A percentile compares a stretch with the other conserved stretches of the same genome.
Conservation (phyloP, 1,139 yeast species). For the Candida sojae region DNA sequence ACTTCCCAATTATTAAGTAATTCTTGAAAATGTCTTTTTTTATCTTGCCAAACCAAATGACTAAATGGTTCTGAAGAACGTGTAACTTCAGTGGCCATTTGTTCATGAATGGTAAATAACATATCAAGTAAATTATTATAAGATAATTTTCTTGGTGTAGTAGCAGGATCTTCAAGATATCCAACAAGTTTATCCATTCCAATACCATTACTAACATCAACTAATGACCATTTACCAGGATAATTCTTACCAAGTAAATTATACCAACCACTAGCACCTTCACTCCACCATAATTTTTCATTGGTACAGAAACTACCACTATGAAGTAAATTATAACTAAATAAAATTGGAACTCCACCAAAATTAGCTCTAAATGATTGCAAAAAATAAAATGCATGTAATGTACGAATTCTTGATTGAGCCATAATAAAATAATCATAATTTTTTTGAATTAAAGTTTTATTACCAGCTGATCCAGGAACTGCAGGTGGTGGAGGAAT, state of each 20-base stretch:
- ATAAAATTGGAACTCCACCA: constrained; percentile 62
- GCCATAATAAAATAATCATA: constrained; percentile 77
- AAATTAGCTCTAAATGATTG: constrained; percentile 67
- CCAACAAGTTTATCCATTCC: constrained; percentile 50
- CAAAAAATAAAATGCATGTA: constrained; percentile 75
- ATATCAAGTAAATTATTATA: constrained; percentile 62
- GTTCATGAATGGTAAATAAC: constrained; percentile 72
- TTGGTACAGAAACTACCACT: constrained; percentile 76
- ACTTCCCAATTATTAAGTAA: constrained; percentile 68
- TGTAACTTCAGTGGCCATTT: constrained; percentile 54
- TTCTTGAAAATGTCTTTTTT: constrained; percentile 55
- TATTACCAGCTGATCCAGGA: constrained; percentile 14
- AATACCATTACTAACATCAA: constrained; percentile 60
- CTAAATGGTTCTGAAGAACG: constrained; percentile 24
- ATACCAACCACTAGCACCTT: constrained; percentile 61
- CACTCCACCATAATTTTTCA: constrained; percentile 72
- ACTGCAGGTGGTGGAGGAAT: constrained; percentile 53
- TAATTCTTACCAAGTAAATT: constrained; percentile 17
- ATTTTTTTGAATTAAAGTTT: constrained; percentile 34
- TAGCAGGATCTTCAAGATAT: constrained; percentile 20
- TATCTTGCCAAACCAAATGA: constrained; percentile 55
- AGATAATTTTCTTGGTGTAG: constrained; percentile 29
- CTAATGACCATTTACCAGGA: constrained; percentile 28
- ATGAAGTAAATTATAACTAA: constrained; percentile 57
- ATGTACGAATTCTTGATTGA: constrained; percentile 83